Evolutionary conservation across 163 green algal genomes (phyloP).

Genomic region (Scenedesmus sp.): DNA sequence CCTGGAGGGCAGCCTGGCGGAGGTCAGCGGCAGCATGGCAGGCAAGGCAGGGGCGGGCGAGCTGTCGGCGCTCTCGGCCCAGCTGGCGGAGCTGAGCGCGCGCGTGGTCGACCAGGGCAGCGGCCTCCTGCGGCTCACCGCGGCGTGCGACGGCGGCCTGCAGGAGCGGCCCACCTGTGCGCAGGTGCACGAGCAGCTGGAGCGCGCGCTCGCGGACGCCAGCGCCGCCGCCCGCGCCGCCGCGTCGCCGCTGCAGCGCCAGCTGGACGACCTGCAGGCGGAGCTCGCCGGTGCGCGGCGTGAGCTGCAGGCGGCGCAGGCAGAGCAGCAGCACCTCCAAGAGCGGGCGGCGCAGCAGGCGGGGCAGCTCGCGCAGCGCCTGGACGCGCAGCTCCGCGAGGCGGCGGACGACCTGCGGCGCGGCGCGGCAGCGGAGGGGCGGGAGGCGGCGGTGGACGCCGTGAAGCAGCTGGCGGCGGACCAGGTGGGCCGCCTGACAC

Average conservation of each 20-base stretch:
- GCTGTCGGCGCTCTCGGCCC: constrained; percentile 2
- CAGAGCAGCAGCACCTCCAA: background rate
- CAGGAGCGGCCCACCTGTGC: background rate
- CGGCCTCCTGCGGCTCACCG: background rate
- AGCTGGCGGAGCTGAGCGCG: background rate
- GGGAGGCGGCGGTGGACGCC: background rate
- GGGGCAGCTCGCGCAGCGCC: constrained; percentile 20
- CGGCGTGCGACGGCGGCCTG: background rate
- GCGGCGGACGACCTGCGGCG: constrained; percentile 5
- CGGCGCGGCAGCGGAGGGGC: background rate
- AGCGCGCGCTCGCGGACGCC: constrained; percentile 2
- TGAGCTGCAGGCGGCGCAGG: constrained; percentile 6
- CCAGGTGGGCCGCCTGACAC: constrained; percentile 25
- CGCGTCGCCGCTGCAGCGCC: constrained; percentile 1
- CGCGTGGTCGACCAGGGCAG: constrained; percentile 11
- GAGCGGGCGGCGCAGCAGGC: background rate
- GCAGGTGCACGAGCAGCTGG: constrained; percentile 8
- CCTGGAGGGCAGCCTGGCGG: constrained; percentile 6
- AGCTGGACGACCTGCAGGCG: background rate
- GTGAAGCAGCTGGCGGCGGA: constrained; percentile 8
- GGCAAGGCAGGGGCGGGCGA: constrained; percentile 4
- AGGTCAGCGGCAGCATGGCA: background rate
- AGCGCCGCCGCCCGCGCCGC: background rate
- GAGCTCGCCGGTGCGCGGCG: background rate
- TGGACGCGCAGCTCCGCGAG: constrained; percentile 1